Conservation (phyloP, 345 rosid genomes). For the Rhodomyrtus tomentosa region DNA sequence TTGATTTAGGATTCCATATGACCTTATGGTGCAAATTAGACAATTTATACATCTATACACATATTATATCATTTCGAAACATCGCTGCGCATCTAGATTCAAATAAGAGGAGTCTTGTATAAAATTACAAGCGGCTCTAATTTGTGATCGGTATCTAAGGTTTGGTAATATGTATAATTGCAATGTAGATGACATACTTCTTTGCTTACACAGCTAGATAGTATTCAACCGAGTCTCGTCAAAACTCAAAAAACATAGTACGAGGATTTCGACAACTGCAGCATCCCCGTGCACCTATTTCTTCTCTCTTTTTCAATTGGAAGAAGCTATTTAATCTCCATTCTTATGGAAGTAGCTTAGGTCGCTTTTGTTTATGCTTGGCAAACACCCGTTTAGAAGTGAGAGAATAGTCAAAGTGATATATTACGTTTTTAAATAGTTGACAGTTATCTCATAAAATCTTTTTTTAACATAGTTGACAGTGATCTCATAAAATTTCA, state of each 20-base stretch:
- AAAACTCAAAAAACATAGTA: neutral
- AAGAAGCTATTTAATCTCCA: neutral
- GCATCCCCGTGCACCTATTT: neutral
- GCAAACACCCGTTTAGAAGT: neutral
- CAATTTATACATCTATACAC: neutral
- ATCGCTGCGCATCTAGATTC: neutral
- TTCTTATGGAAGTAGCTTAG: neutral
- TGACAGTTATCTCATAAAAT: too few species aligned
- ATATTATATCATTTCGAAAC: neutral
- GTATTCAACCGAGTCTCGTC: neutral
- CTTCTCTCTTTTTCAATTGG: neutral
- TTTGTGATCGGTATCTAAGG: neutral
- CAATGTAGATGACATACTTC: neutral
- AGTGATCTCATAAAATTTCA: too few species aligned
- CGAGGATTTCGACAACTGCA: neutral
- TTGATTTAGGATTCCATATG: neutral
- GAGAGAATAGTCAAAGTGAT: too few species aligned
- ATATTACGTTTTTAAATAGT: too few species aligned
- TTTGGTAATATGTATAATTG: neutral
- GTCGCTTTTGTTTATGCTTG: neutral
- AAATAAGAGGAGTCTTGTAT: neutral
- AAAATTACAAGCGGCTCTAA: neutral
- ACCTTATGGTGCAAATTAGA: neutral
- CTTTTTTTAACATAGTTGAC: too few species aligned
- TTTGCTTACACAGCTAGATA: neutral